Evolutionary conservation across 495 filamentous ascomycete genomes (phyloP), one percentile per base, ranked within the genome.

Genomic region (Xylaria sp.): DNA sequence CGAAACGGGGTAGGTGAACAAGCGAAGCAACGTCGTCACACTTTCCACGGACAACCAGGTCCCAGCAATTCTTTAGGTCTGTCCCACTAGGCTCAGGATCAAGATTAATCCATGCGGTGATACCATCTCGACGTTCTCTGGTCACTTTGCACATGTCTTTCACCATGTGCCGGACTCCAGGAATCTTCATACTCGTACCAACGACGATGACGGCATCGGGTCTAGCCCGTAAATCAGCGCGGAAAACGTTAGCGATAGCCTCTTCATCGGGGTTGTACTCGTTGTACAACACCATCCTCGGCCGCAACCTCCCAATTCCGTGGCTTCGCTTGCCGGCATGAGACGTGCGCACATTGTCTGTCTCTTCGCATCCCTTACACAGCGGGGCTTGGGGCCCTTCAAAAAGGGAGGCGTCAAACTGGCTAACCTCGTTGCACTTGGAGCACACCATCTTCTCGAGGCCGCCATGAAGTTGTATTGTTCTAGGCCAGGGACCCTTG

Each of bases 181-280:
- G 95, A 61, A 99, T 94, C 75, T 98, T 98, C 71, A 99, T 80
- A 66, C 92, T 98, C 8, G 96, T 99, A 40, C 96, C 96, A 19
- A 97, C 97, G 35, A 99, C 97, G 67, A 99, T 89, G 31, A 99
- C 84, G 8, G 94, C 94, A 75, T 98, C 97, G 0, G 96, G 96
- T 44, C 94, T 87, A 40, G 90, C 89, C 63, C 92, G 90, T 29
- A 98, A 82, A 78, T 99, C 96, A 3, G 93, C 89, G 58, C 87
- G 89, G 71, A 95, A 92, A 15, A 97, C 93, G 9, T 93, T 90
- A 17, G 96, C 95, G 77, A 99, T 99, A 24, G 96, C 95, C 71
- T 97, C 95, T 59, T 95, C 93, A 71, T 99, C 96, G 0, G 96
- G 95, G 76, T 97, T 97, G 78, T 93, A 91, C 80, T 99, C 96